Conservation (phyloP, 345 rosid genomes). For the Hibiscus trionum region DNA sequence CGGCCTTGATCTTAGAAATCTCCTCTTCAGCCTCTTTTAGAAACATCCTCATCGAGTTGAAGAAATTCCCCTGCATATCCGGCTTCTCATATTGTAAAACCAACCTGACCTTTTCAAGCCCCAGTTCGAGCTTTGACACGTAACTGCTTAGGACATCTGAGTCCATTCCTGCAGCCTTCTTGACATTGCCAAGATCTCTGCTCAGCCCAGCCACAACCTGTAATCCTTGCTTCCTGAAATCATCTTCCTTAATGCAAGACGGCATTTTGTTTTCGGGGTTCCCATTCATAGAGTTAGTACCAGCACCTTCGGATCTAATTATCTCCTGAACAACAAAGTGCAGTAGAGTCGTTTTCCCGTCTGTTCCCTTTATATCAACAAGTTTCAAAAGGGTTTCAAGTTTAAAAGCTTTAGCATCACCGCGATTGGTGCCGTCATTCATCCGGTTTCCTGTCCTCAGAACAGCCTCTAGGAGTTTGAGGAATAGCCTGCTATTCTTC, state of each 20-base stretch:
- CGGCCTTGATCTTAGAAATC: slow-evolving; percentile 53
- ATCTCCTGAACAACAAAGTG: slow-evolving; percentile 99
- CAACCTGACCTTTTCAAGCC: slow-evolving; percentile 63
- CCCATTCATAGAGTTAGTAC: slow-evolving; percentile 28
- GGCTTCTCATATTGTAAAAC: slow-evolving; percentile 65
- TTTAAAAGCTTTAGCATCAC: slow-evolving; percentile 92
- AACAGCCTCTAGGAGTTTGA: slow-evolving; percentile 96
- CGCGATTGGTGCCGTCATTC: slow-evolving; percentile 97
- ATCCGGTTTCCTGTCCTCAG: slow-evolving; percentile 87
- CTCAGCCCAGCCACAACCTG: slow-evolving; percentile 84
- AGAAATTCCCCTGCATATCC: slow-evolving; percentile 60
- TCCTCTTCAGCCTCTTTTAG: slow-evolving; percentile 76
- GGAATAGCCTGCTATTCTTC: slow-evolving; percentile 82
- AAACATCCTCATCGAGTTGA: slow-evolving; percentile 59
- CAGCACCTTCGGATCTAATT: slow-evolving; percentile 64
- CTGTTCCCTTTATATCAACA: slow-evolving; percentile 88
- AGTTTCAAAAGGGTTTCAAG: slow-evolving; percentile 92
- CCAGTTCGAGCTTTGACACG: slow-evolving; percentile 70
- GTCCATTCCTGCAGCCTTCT: slow-evolving; percentile 94
- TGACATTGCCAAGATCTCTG: slow-evolving; percentile 80
- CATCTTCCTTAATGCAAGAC: slow-evolving; percentile 39
- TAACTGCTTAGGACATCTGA: slow-evolving; percentile 85
- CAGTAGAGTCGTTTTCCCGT: slow-evolving; percentile 91
- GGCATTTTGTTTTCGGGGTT: slow-evolving; percentile 24
- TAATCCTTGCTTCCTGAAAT: slow-evolving; percentile 81